Evolutionary conservation across 495 filamentous ascomycete genomes (phyloP), one percentile per base, ranked within the genome.

Genomic region (Pyronema domesticum): DNA sequence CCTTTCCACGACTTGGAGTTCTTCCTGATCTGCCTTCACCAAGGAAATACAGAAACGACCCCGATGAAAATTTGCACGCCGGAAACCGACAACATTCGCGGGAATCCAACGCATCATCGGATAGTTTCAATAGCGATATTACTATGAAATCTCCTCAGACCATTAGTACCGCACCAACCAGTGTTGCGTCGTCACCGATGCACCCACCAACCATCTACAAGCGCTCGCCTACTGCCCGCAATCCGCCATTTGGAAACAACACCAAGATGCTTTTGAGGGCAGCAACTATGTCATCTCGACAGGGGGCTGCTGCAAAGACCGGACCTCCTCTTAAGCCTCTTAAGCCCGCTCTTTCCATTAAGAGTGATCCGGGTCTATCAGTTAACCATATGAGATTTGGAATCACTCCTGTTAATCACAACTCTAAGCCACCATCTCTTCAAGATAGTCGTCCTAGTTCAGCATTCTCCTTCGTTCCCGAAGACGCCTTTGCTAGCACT

Each of bases 241-340:
- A 36, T n/a, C 50, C 50, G 1, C 50, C 50, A 9, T 53, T 53
- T 33, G 50, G 50, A 7, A 14, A 35, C 14, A 23, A 37, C 14
- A 15, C 39, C 8, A 54, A 46, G 52, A 45, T 36, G 40, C n/a
- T 54, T 3, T 42, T 54, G 14, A 39, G 52, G 15, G 8, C 52
- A 7, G 52, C 52, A 46, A 54, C 52, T n/a, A 54, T 54, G 52
- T 54, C 52, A 23, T 54, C 52, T n/a, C 8, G 52, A 46, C 23
- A 13, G 19, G 19, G 13, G 3, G 52, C 40, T 17, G 52, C 40
- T 15, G 36, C 23, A 30, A 30, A 30, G 23, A 30, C 23, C 23
- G 23, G 23, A 30, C 2, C 47, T 11, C 47, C 47, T 11, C 47
- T 36, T 1, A 50, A 50, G 47, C 47, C 47, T 42, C 39, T 42